Conservation (phyloP, 2,329 filamentous ascomycete species). For the Penicillium sp. region DNA sequence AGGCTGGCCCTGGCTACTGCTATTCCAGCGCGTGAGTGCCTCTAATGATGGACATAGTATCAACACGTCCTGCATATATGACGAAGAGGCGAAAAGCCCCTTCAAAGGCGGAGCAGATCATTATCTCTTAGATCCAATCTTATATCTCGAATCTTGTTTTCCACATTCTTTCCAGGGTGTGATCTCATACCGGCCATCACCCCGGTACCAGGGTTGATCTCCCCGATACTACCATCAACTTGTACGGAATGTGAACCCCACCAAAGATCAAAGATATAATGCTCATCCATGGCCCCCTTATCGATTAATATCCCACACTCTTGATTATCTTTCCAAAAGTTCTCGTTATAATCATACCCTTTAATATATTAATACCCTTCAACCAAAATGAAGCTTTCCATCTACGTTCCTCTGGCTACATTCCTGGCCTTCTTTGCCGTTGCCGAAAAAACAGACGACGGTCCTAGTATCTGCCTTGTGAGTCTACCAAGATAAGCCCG, state of each 20-base stretch:
- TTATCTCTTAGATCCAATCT: background rate
- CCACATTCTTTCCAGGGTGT: background rate
- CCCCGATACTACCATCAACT: background rate
- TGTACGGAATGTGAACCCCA: background rate
- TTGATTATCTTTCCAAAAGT: background rate
- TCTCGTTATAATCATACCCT: background rate
- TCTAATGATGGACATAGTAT: background rate
- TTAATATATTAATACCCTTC: background rate
- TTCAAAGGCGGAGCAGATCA: too few species aligned
- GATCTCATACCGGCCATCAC: conserved; percentile 1
- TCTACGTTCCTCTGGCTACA: conserved; percentile 7
- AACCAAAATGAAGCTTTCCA: conserved; percentile 11
- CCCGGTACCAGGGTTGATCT: background rate
- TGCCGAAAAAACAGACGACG: background rate
- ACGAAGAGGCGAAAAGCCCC: background rate
- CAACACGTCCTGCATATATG: background rate
- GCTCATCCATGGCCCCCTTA: background rate
- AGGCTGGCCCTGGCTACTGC: background rate
- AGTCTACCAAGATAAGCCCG: background rate
- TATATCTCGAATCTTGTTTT: background rate
- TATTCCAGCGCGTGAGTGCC: too few species aligned
- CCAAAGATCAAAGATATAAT: background rate
- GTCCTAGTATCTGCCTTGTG: background rate
- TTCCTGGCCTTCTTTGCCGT: conserved; percentile 9
- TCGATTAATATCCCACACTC: background rate